These are phyloP conservation scores for Pleurotus pulmonarius DNA, from an alignment of 768 basidiomycete species.

Conservation along the genomic window DNA sequence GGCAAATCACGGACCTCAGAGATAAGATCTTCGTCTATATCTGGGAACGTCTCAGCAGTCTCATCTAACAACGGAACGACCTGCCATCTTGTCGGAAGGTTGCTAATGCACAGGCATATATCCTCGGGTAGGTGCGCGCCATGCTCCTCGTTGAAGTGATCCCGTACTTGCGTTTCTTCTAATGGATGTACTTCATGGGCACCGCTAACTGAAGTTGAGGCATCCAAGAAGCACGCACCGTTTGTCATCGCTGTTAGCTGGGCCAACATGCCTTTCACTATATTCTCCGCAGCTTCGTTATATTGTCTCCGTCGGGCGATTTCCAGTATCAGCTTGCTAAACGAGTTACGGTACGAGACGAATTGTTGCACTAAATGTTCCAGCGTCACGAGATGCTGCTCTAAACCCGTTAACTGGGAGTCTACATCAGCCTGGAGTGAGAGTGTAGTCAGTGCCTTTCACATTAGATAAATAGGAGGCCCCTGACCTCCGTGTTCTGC, in stretches of 20 bases:
- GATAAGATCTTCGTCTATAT: conserved; percentile 57
- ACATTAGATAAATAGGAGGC: conserved; percentile 6
- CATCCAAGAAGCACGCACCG: conserved; percentile 36
- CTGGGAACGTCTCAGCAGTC: conserved; percentile 53
- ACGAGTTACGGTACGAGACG: conserved; percentile 68
- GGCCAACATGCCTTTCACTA: conserved; percentile 63
- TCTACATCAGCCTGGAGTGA: conserved; percentile 43
- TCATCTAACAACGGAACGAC: conserved; percentile 58
- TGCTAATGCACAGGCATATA: conserved; percentile 73
- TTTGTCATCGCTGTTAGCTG: conserved; percentile 63
- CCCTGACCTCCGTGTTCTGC: conserved; percentile 58
- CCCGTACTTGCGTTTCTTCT: conserved; percentile 69
- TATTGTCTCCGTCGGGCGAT: conserved; percentile 67
- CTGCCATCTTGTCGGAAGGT: conserved; percentile 72
- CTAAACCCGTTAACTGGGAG: conserved; percentile 50
- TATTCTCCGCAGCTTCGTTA: conserved; percentile 58
- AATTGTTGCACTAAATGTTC: conserved; percentile 64
- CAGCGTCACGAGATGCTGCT: conserved; percentile 58
- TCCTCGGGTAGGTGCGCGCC: conserved; percentile 76
- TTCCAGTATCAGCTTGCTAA: conserved; percentile 70
- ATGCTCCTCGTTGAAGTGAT: conserved; percentile 69
- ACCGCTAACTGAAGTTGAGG: background rate
- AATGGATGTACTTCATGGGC: background rate
- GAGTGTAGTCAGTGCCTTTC: background rate
- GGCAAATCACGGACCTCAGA: conserved; percentile 36